phyloP scores from a whole-genome alignment of 495 filamentous ascomycete genomes.

The Ramalina intermedia region DNA sequence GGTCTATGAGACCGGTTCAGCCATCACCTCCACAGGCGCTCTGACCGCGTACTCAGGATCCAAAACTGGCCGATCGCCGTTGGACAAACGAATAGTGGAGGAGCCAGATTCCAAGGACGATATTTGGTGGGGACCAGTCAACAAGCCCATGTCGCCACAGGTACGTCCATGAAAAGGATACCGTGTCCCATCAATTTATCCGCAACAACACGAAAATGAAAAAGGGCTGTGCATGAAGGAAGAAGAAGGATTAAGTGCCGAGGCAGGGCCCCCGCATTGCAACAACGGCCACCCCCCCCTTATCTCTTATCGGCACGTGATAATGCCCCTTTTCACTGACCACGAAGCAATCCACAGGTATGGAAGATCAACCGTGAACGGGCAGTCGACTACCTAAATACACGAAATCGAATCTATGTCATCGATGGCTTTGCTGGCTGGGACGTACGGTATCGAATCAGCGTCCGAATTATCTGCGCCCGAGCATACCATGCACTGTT shows the following conservation, averaged over 20 bases:
- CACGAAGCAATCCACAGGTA: constrained; percentile 44
- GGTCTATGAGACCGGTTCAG: constrained; percentile 94
- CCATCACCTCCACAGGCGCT: constrained; percentile 89
- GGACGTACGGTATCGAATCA: constrained; percentile 97
- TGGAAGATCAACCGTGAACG: constrained; percentile 99
- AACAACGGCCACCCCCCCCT: constrained; percentile 4
- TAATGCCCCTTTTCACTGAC: constrained; percentile 16
- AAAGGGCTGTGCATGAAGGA: not conserved
- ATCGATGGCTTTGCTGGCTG: constrained; percentile 94
- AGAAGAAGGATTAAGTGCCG: too few relatives aligned
- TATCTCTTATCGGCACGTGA: constrained; percentile 7
- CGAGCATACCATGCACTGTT: constrained; percentile 98
- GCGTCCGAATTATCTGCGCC: constrained; percentile 93
- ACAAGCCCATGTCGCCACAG: constrained; percentile 96
- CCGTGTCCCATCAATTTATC: not conserved
- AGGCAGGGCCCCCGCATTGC: too few relatives aligned
- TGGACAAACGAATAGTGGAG: constrained; percentile 93
- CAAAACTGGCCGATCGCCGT: constrained; percentile 93
- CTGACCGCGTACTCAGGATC: constrained; percentile 94
- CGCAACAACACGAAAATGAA: not conserved
- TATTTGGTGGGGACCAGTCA: constrained; percentile 96
- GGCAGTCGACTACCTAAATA: constrained; percentile 97
- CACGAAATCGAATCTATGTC: constrained; percentile 95
- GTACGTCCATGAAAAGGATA: constrained; percentile 43
- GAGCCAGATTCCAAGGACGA: constrained; percentile 79